These are phyloP conservation scores for Fulvia fulva DNA, from an alignment of 2,329 filamentous ascomycete genomes.

Conservation along the genomic window DNA sequence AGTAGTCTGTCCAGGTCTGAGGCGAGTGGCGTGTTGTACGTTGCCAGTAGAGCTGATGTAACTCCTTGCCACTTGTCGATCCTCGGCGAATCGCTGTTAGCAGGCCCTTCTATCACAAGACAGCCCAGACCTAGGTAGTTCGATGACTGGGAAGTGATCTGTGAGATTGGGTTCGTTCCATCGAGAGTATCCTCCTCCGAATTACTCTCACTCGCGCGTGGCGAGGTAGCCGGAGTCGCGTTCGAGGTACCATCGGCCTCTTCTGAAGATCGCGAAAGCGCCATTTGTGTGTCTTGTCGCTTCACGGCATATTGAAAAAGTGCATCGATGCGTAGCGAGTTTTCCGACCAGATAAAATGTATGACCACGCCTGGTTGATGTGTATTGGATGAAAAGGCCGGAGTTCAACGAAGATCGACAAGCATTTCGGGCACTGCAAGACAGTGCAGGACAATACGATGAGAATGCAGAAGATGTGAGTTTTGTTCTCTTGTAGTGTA, in stretches of 20 bases:
- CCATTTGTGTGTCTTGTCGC: background rate
- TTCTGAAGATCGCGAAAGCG: background rate
- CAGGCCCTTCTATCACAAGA: background rate
- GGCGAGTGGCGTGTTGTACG: background rate
- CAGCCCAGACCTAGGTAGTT: background rate
- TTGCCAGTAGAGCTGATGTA: background rate
- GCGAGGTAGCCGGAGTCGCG: background rate
- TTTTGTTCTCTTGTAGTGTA: background rate
- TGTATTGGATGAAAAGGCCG: background rate
- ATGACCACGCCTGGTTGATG: background rate
- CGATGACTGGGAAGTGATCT: background rate
- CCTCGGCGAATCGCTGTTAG: background rate
- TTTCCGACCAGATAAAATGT: background rate
- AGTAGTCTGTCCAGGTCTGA: conserved; percentile 16
- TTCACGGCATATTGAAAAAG: background rate
- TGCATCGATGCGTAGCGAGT: background rate
- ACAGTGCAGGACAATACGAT: background rate
- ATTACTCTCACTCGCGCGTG: background rate
- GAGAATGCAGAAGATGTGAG: background rate
- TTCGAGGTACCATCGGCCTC: background rate
- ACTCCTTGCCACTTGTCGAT: background rate
- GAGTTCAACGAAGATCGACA: background rate
- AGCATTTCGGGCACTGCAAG: background rate
- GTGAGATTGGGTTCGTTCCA: no score
- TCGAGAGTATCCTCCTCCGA: background rate